These are phyloP conservation scores for Didymella keratinophila DNA, from an alignment of 2,329 filamentous ascomycete genomes.

Conservation along the genomic window DNA sequence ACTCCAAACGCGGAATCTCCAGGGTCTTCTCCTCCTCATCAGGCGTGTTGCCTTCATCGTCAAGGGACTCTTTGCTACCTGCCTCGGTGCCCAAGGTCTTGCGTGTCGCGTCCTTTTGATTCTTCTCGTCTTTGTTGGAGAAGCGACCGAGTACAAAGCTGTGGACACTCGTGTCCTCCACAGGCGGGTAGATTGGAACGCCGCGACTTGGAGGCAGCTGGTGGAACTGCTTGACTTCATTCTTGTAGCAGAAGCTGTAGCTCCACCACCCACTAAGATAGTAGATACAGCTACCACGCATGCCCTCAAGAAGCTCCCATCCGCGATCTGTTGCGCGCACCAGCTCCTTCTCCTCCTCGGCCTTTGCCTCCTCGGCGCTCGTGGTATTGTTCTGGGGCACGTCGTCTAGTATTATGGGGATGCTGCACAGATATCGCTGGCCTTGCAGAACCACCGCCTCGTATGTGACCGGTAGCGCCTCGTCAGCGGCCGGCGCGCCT, in stretches of 20 bases:
- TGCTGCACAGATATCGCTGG: constrained; percentile 81
- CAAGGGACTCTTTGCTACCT: constrained; percentile 39
- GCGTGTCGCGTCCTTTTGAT: constrained; percentile 29
- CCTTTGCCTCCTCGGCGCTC: constrained; percentile 71
- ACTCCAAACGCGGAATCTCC: constrained; percentile 71
- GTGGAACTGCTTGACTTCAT: constrained; percentile 89
- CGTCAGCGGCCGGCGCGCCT: constrained; percentile 26
- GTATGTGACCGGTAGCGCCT: constrained; percentile 59
- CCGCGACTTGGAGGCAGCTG: constrained; percentile 75
- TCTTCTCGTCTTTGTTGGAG: constrained; percentile 31
- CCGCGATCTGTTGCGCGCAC: constrained; percentile 78
- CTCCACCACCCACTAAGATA: constrained; percentile 92
- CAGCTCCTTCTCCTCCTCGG: constrained; percentile 82
- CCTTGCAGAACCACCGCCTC: constrained; percentile 77
- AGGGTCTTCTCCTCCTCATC: constrained; percentile 37
- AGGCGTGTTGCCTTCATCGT: constrained; percentile 39
- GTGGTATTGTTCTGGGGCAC: constrained; percentile 66
- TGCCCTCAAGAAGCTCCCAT: constrained; percentile 78
- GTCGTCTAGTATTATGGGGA: constrained; percentile 72
- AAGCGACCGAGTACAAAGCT: constrained; percentile 80
- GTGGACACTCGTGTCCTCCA: constrained; percentile 76
- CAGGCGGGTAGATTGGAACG: constrained; percentile 72
- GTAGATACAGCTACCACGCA: constrained; percentile 84
- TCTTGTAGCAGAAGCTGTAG: constrained; percentile 92
- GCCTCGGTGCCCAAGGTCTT: constrained; percentile 39